These are phyloP conservation scores for Microbotryum scabiosae DNA, from an alignment of 1,284 basidiomycete genomes.

Conservation along the genomic window DNA sequence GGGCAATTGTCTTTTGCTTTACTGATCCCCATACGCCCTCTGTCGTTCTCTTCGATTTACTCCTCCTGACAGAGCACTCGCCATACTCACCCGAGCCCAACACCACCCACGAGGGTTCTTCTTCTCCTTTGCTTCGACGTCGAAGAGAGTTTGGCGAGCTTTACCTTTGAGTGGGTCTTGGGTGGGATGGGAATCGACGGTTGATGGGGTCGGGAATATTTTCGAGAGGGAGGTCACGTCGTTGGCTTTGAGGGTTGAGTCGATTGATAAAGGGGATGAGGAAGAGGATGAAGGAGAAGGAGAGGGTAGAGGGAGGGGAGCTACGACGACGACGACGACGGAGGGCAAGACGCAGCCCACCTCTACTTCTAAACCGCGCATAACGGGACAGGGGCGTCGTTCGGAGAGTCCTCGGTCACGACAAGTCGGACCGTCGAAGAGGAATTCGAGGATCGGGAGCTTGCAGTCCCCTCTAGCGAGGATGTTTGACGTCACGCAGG, in stretches of 20 bases:
- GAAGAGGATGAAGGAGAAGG: not conserved
- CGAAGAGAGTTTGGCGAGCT: not conserved
- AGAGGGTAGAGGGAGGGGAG: not conserved
- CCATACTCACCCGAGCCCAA: conserved; percentile 3
- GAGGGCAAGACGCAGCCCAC: not conserved
- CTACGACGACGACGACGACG: not conserved
- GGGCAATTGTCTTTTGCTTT: not conserved
- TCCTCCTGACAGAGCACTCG: conserved; percentile 8
- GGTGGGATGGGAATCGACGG: conserved; percentile 6
- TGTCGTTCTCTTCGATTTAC: conserved; percentile 6
- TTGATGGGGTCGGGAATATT: conserved; percentile 10
- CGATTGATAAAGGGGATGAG: not conserved
- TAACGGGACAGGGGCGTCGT: not conserved
- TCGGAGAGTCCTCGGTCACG: not conserved
- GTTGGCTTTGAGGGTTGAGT: not conserved
- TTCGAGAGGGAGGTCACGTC: conserved; percentile 12
- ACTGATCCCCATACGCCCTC: not conserved
- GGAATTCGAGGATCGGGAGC: conserved; percentile 3
- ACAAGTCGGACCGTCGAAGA: not conserved
- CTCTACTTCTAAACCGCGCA: not conserved
- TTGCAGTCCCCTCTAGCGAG: not conserved
- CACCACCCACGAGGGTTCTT: not conserved
- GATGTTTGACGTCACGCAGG: not conserved
- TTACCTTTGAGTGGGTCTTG: conserved; percentile 1
- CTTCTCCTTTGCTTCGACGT: not conserved